Evolutionary conservation across 2,329 filamentous ascomycete genomes (phyloP).

Genomic region (Aureobasidium sp.): DNA sequence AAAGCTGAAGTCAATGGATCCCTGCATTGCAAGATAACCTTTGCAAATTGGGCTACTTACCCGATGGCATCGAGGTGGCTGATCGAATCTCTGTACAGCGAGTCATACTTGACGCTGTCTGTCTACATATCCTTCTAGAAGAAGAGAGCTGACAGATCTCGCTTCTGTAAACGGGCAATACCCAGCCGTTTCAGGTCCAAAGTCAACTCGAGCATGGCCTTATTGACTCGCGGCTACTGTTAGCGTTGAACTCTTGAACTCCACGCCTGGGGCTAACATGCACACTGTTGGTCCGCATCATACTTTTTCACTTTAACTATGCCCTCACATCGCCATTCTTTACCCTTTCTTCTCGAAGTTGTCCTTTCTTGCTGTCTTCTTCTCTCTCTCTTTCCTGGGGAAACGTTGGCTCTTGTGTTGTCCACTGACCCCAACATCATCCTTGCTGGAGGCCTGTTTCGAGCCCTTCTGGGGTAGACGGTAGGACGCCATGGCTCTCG

Average conservation of each 20-base stretch:
- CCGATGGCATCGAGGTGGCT: neutral
- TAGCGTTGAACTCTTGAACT: neutral
- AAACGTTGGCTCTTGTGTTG: neutral
- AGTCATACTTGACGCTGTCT: neutral
- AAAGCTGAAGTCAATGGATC: neutral
- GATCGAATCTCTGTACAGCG: neutral
- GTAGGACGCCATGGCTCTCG: conserved; percentile 1
- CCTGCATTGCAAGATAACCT: no score
- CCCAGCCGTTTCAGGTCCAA: neutral
- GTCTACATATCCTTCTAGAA: neutral
- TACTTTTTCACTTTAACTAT: conserved; percentile 3
- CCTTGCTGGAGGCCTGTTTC: neutral
- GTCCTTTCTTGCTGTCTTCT: neutral
- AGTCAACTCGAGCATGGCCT: neutral
- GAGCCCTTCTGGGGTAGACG: neutral
- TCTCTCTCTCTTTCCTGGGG: neutral
- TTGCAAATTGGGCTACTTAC: neutral
- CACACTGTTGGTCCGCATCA: neutral
- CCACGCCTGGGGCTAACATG: neutral
- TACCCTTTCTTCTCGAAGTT: neutral
- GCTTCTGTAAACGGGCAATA: conserved; percentile 1
- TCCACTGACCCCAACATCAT: neutral
- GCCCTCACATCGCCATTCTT: neutral
- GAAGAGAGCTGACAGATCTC: conserved; percentile 4
- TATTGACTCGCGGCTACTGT: neutral